Conservation (phyloP, 1,284 basidiomycete genomes). For the Cutaneotrichosporon mucoides region DNA sequence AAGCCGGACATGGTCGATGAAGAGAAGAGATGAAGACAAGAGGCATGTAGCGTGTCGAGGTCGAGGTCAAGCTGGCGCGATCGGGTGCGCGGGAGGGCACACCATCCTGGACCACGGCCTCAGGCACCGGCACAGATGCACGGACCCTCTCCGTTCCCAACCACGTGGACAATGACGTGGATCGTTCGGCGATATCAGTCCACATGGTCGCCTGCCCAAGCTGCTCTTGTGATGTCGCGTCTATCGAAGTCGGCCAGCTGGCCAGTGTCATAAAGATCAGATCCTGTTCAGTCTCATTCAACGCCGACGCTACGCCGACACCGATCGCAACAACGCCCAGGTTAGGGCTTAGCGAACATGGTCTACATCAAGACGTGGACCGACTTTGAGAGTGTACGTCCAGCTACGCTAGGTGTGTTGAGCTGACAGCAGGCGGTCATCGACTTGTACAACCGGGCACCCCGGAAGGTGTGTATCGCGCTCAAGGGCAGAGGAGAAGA, state of each 20-base stretch:
- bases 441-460: constrained; percentile 70
- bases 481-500: not conserved
- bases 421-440: constrained; percentile 62
- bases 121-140: not conserved
- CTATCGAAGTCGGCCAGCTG: too few relatives aligned
- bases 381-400: constrained; percentile 47
- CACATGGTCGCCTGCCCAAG: too few relatives aligned
- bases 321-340: too few relatives aligned
- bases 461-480: constrained; percentile 59
- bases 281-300: too few relatives aligned
- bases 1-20: constrained; percentile 39
- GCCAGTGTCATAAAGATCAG: too few relatives aligned
- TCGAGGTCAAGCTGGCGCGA: not conserved
- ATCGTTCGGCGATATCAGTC: too few relatives aligned
- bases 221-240: too few relatives aligned
- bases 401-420: too few relatives aligned
- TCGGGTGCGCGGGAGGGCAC: not conserved
- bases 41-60: not conserved
- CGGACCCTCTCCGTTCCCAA: too few relatives aligned
- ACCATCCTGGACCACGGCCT: not conserved
- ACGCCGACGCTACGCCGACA: too few relatives aligned
- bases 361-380: constrained; percentile 49
- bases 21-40: not conserved
- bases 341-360: constrained; percentile 23
- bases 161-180: constrained; percentile 1